Conservation (phyloP, 2,329 filamentous ascomycete species). For the Albifimbria verrucaria region DNA sequence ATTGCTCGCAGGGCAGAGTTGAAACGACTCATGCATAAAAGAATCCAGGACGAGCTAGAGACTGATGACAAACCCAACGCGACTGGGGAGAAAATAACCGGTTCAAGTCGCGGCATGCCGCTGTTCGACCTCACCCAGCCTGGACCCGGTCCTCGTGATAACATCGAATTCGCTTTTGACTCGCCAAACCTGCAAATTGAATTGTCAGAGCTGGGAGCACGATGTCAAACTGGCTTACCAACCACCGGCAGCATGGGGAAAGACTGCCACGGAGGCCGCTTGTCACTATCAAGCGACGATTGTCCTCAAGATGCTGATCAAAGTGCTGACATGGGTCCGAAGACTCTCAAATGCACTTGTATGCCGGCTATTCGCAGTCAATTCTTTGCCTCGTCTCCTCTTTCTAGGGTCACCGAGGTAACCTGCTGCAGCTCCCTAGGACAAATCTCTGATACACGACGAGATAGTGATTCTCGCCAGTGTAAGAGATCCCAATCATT, state of each 20-base stretch:
- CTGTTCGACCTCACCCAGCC: constrained; percentile 25
- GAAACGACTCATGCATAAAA: constrained; percentile 50
- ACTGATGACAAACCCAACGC: constrained; percentile 39
- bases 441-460: constrained; percentile 4
- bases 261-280: no score
- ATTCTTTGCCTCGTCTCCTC: neutral
- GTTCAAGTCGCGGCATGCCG: constrained; percentile 16
- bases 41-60: constrained; percentile 56
- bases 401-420: neutral
- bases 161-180: constrained; percentile 43
- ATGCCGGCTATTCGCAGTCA: neutral
- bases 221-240: neutral
- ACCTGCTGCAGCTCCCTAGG: neutral
- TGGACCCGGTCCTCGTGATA: constrained; percentile 43
- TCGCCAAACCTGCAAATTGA: no score
- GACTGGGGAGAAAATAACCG: constrained; percentile 20
- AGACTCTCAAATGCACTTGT: neutral
- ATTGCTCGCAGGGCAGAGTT: constrained; percentile 54
- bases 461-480: constrained; percentile 24
- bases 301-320: neutral
- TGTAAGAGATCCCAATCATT: constrained; percentile 24
- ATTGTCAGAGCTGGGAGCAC: neutral
- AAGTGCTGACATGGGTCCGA: neutral
- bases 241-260: neutral
- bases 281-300: neutral